phyloP scores from a whole-genome alignment of 495 filamentous ascomycete species.

The Lasiosphaeriaceae sp. region DNA sequence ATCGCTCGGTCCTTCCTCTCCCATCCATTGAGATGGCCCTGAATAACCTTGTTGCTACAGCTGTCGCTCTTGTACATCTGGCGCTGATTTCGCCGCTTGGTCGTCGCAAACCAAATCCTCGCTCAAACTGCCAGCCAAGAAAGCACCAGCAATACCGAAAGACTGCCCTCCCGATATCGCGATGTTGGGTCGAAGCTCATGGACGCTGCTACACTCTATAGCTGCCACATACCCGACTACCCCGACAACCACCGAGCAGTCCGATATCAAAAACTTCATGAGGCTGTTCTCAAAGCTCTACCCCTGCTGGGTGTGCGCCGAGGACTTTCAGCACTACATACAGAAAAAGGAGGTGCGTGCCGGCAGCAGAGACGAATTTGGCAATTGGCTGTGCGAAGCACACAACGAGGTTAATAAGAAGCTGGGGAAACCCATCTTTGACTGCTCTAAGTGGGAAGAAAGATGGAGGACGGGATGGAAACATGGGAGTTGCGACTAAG shows the following conservation, averaged over 20 bases:
- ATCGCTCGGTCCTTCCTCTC: neutral
- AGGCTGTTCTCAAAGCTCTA: conserved; percentile 76
- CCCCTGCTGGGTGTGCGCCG: conserved; percentile 92
- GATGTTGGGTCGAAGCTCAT: conserved; percentile 74
- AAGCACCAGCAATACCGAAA: conserved; percentile 31
- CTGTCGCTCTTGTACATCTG: conserved; percentile 79
- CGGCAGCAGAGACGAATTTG: conserved; percentile 68
- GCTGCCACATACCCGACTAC: conserved; percentile 75
- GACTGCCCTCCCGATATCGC: conserved; percentile 83
- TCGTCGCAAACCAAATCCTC: conserved; percentile 62
- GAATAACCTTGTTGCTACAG: conserved; percentile 42
- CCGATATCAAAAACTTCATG: conserved; percentile 75
- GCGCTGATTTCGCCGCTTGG: conserved; percentile 48
- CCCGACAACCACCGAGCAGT: conserved; percentile 63
- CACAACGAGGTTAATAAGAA: conserved; percentile 97
- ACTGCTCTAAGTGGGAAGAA: conserved; percentile 90
- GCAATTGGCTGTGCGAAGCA: conserved; percentile 92
- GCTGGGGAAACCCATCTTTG: conserved; percentile 85
- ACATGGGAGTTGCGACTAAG: conserved; percentile 64
- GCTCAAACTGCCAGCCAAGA: conserved; percentile 37
- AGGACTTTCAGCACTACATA: conserved; percentile 86
- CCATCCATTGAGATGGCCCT: neutral
- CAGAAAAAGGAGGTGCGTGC: conserved; percentile 65
- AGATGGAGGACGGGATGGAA: conserved; percentile 92
- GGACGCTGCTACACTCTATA: conserved; percentile 91